Base-by-base conservation (phyloP, 805 yeast genomes). In the Nakazawaea wickerhamii region DNA sequence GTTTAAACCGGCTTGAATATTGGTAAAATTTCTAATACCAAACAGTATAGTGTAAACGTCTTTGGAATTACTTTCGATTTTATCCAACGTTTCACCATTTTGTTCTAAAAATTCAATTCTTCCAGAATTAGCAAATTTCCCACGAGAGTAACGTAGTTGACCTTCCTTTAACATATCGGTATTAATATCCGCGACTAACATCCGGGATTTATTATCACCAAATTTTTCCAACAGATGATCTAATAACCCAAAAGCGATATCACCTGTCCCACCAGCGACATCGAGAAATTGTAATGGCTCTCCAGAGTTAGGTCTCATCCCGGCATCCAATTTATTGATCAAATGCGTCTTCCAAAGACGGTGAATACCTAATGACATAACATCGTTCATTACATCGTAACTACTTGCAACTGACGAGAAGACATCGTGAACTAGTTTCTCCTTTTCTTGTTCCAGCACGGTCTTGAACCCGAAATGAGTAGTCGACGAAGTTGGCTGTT, bases 231-330 rank as follows among this genome's bases (percentile, higher is more conserved):
- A 80, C 8, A 98, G 98, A 63, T 93, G 96, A 55, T 89, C 96
- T 48, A 93, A 70, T 49, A 93, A 73, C 2, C 99, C 95, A 64
- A 88, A 88, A 1, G 99, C 99, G 63, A 93, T 91, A 58, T 93
- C 99, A 36, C 99, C 99, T 9, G 98, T 88, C 19, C 99, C 99
- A 46, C 99, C 99, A 21, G 99, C 99, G 44, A 93, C 98, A 63
- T 93, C 99, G 49, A 93, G 72, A 57, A 93, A 91, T 45, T 81
- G 77, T 54, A 93, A 68, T 3, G 96, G 96, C 50, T 81, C 76
- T n/a, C 50, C 50, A 11, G 67, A 60, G 36, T 91, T 95, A 4
- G 95, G 91, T 57, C 98, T 76, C 69, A 79, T 79, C 26, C 99
- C 99, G 34, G 97, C 95, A 58, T 93, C 96, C 44, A 93, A 68